A percentile compares a stretch with the other conserved stretches of the same genome.
Conservation (phyloP, 2,329 filamentous ascomycete species). For the Alternaria gansuensis region DNA sequence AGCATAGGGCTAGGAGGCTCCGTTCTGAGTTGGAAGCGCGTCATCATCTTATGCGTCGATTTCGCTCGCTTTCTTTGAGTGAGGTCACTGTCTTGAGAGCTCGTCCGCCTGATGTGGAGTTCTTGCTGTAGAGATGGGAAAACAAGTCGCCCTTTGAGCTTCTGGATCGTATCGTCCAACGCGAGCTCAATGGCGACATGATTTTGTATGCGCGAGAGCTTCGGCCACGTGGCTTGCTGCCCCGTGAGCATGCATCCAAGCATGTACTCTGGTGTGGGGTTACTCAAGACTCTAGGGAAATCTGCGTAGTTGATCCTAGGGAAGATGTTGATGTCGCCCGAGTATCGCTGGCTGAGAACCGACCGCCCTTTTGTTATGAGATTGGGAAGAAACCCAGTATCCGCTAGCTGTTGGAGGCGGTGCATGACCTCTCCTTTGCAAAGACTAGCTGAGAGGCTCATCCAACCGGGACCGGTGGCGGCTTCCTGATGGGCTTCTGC, state of each 20-base stretch:
- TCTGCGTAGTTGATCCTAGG: constrained; percentile 79
- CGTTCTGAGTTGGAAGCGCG: constrained; percentile 32
- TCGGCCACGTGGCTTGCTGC: constrained; percentile 90
- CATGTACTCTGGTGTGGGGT: constrained; percentile 90
- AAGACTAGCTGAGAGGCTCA: constrained; percentile 73
- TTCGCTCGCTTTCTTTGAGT: constrained; percentile 24
- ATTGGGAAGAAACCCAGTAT: constrained; percentile 82
- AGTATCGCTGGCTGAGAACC: constrained; percentile 88
- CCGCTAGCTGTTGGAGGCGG: constrained; percentile 79
- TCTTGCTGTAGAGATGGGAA: constrained; percentile 71
- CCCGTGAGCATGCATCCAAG: constrained; percentile 76
- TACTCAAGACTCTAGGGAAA: constrained; percentile 78
- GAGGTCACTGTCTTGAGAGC: constrained; percentile 38
- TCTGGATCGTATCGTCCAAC: constrained; percentile 77
- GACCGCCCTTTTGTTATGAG: constrained; percentile 79
- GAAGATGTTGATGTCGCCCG: constrained; percentile 93
- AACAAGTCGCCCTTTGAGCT: constrained; percentile 71
- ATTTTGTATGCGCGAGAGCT: constrained; percentile 83
- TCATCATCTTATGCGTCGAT: constrained; percentile 34
- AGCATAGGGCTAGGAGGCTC: constrained; percentile 34
- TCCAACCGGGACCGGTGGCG: constrained; percentile 63
- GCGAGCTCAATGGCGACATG: constrained; percentile 89
- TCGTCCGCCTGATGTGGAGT: constrained; percentile 36
- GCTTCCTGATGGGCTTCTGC: constrained; percentile 46
- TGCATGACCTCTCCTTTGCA: constrained; percentile 83